A percentile compares a stretch with the other conserved stretches of the same genome.
phyloP scores from a whole-genome alignment of 257 asterid genomes.

The Penstemon davidsonii region DNA sequence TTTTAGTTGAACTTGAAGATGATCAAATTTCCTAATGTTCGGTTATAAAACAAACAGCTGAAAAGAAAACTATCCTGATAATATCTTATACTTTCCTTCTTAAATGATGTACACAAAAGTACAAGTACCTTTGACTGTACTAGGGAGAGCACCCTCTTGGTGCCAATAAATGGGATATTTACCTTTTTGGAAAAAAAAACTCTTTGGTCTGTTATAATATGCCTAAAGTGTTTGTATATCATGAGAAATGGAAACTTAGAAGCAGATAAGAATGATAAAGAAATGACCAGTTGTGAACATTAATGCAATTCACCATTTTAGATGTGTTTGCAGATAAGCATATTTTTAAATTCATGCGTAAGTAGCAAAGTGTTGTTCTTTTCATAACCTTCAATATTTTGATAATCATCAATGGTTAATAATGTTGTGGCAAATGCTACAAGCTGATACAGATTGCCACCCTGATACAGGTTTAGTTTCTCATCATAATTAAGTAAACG shows the following conservation, averaged over 20 bases:
- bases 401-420: background rate
- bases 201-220: background rate
- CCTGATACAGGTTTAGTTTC: constrained; percentile 3
- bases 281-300: too few species aligned
- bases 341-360: background rate
- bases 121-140: too few species aligned
- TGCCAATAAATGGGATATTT: background rate
- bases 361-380: background rate
- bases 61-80: background rate
- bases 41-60: background rate
- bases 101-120: too few species aligned
- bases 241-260: background rate
- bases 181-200: background rate
- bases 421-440: background rate
- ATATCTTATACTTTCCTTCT: background rate
- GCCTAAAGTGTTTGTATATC: background rate
- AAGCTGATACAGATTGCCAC: background rate
- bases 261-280: background rate
- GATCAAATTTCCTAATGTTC: background rate
- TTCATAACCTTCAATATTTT: background rate
- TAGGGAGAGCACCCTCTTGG: background rate
- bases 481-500: background rate
- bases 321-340: background rate
- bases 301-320: background rate
- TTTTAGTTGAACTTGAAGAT: background rate